phyloP scores from a whole-genome alignment of 2,329 filamentous ascomycete species.

The Dothidotthia symphoricarpi region DNA sequence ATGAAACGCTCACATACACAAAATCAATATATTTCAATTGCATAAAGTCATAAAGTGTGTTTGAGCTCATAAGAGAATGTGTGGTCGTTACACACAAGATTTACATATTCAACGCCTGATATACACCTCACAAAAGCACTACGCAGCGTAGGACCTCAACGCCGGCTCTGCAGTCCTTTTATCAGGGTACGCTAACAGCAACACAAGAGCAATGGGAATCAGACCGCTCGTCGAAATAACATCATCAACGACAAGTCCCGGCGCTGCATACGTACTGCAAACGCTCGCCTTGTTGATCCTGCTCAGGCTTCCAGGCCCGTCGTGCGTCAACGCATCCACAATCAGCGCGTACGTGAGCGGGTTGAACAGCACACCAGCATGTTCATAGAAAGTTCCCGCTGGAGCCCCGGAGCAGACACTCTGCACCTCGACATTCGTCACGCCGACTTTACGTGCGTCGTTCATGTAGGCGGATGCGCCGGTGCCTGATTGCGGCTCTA shows the following conservation, averaged over 20 bases:
- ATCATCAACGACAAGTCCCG: constrained; percentile 46
- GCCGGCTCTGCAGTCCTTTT: background rate
- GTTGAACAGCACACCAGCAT: constrained; percentile 54
- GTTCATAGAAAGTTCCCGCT: constrained; percentile 50
- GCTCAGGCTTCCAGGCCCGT: constrained; percentile 45
- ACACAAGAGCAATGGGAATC: constrained; percentile 37
- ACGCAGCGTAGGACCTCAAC: constrained; percentile 43
- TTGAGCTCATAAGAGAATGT: background rate
- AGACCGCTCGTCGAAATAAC: constrained; percentile 48
- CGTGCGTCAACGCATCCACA: constrained; percentile 51
- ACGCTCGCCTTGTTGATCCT: constrained; percentile 43
- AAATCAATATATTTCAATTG: too few species aligned
- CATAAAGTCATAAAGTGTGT: background rate
- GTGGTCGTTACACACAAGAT: too few species aligned
- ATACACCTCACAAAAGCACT: too few species aligned
- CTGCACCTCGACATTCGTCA: constrained; percentile 54
- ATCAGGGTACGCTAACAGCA: too few species aligned
- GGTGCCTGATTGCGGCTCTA: constrained; percentile 51
- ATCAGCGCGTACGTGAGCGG: constrained; percentile 48
- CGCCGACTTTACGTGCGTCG: constrained; percentile 48
- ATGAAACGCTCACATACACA: too few species aligned
- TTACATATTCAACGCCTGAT: too few species aligned
- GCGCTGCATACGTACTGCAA: constrained; percentile 43
- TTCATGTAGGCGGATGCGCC: constrained; percentile 49
- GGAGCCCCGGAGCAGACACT: constrained; percentile 41